These are phyloP conservation scores for Pochonia chlamydosporia DNA, from an alignment of 2,329 filamentous ascomycete species.

Conservation along the genomic window DNA sequence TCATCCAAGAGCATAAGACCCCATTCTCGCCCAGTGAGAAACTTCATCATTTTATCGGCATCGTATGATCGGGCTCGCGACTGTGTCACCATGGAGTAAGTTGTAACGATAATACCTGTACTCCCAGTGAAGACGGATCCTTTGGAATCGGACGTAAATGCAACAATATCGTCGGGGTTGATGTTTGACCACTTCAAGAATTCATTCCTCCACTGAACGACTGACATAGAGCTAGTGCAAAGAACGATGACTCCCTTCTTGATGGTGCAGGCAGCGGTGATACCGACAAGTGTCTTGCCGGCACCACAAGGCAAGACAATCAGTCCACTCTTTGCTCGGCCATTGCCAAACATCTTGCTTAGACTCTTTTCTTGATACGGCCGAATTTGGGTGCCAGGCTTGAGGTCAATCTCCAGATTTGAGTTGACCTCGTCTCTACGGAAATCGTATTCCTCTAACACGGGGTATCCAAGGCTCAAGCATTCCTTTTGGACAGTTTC, in stretches of 20 bases:
- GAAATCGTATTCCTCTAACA: slow-evolving; percentile 97
- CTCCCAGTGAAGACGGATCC: slow-evolving; percentile 71
- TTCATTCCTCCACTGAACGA: slow-evolving; percentile 92
- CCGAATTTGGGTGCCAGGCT: slow-evolving; percentile 83
- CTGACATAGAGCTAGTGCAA: slow-evolving; percentile 96
- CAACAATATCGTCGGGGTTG: slow-evolving; percentile 83
- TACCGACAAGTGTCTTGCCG: slow-evolving; percentile 96
- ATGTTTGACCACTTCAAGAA: slow-evolving; percentile 98
- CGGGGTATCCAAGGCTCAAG: slow-evolving; percentile 76
- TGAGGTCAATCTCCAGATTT: slow-evolving; percentile 88
- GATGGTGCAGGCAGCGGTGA: slow-evolving; percentile 95
- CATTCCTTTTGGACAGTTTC: slow-evolving; percentile 87
- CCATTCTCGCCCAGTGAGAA: slow-evolving; percentile 85
- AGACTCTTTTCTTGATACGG: slow-evolving; percentile 96
- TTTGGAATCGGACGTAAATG: slow-evolving; percentile 94
- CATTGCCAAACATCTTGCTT: slow-evolving; percentile 99
- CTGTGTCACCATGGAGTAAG: slow-evolving; percentile 98
- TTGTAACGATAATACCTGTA: slow-evolving; percentile 94
- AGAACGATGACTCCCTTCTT: slow-evolving; percentile 95
- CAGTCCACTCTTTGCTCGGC: slow-evolving; percentile 92
- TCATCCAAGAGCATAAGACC: slow-evolving; percentile 95
- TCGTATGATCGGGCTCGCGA: slow-evolving; percentile 84
- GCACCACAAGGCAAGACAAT: slow-evolving; percentile 96
- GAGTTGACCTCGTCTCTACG: slow-evolving; percentile 84
- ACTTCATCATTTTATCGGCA: slow-evolving; percentile 96